Evolutionary conservation across 2,329 filamentous ascomycete genomes (phyloP).

Genomic region (Botrytis galanthina): DNA sequence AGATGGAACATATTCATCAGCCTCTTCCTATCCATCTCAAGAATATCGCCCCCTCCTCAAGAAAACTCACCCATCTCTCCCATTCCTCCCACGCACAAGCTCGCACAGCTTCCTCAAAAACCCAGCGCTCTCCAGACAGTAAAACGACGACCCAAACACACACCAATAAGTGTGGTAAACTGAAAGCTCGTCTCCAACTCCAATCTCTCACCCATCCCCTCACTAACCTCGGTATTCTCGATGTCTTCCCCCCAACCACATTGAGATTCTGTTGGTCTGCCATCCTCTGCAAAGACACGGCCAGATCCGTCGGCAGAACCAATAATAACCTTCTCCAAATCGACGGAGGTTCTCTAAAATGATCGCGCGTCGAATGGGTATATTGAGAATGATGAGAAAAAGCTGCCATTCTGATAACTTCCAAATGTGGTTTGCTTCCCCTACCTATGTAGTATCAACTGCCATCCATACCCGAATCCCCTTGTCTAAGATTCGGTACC

Average conservation of each 20-base stretch:
- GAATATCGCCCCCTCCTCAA: neutral
- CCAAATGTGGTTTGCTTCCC: neutral
- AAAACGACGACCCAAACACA: slow-evolving; percentile 73
- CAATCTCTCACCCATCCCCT: slow-evolving; percentile 43
- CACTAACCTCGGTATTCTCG: slow-evolving; percentile 25
- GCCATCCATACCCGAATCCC: slow-evolving; percentile 10
- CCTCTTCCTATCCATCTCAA: slow-evolving; percentile 22
- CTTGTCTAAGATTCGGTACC: neutral
- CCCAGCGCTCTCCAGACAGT: slow-evolving; percentile 80
- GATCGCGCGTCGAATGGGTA: slow-evolving; percentile 30
- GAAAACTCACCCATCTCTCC: slow-evolving; percentile 79
- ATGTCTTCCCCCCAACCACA: slow-evolving; percentile 23
- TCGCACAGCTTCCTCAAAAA: slow-evolving; percentile 68
- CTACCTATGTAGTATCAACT: neutral
- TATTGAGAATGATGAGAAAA: slow-evolving; percentile 28
- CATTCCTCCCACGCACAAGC: slow-evolving; percentile 80
- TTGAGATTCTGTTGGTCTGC: slow-evolving; percentile 26
- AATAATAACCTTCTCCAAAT: slow-evolving; percentile 32
- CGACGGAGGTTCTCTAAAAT: slow-evolving; percentile 34
- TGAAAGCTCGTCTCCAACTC: slow-evolving; percentile 52
- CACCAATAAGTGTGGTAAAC: slow-evolving; percentile 66
- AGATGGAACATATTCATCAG: slow-evolving; percentile 23
- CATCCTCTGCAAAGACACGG: slow-evolving; percentile 30
- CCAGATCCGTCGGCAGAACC: slow-evolving; percentile 28
- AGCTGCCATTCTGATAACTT: slow-evolving; percentile 26